A percentile compares a stretch with the other conserved stretches of the same genome.
Evolutionary conservation across 129 eudicot species (phyloP).

Genomic region (Tagetes erecta): DNA sequence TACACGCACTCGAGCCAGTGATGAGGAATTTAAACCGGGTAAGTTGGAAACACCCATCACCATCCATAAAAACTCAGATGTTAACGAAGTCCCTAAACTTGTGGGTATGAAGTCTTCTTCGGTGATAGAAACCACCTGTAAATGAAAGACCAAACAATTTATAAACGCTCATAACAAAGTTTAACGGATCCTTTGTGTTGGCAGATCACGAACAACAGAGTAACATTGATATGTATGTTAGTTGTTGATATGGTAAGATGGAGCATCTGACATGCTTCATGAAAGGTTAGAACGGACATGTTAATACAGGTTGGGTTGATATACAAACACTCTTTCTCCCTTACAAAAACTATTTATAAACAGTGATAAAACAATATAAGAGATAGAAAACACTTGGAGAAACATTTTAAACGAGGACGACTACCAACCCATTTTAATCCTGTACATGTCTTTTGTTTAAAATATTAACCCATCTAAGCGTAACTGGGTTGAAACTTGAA

Average conservation of each 20-base stretch:
- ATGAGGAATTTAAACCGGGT: slow-evolving; percentile 36
- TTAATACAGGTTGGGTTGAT: neutral
- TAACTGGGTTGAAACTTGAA: neutral
- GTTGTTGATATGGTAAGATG: neutral
- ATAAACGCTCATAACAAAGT: neutral
- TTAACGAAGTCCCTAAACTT: slow-evolving; percentile 45
- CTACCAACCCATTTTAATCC: neutral
- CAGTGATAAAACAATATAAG: neutral
- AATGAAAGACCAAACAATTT: neutral
- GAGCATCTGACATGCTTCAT: neutral
- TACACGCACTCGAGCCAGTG: slow-evolving; percentile 66
- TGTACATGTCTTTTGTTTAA: neutral
- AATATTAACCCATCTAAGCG: neutral
- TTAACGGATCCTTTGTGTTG: neutral
- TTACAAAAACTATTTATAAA: neutral
- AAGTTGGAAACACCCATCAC: slow-evolving; percentile 86
- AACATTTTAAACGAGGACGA: neutral
- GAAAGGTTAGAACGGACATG: neutral
- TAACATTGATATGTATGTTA: neutral
- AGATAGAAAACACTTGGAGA: neutral
- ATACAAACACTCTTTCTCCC: neutral
- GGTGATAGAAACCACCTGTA: slow-evolving; percentile 58
- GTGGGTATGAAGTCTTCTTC: slow-evolving; percentile 88
- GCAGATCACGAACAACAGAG: neutral
- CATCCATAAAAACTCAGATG: slow-evolving; percentile 71